These are phyloP conservation scores for Cylindrodendrum hubeiense DNA, from an alignment of 2,329 filamentous ascomycete genomes.

Conservation along the genomic window DNA sequence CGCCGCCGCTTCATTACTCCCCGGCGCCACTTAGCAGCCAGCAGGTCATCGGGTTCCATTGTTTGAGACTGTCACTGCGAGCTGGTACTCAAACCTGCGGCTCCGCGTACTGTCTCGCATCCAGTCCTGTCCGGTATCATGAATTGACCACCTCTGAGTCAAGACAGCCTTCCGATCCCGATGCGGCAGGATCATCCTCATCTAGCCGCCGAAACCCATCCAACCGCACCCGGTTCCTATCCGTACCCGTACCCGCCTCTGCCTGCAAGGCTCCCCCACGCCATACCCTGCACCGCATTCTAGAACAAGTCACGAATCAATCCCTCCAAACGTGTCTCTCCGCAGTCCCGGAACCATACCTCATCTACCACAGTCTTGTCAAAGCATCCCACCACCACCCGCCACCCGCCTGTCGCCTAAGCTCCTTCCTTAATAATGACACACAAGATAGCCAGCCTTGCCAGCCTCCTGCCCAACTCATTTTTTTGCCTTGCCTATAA, in stretches of 20 bases:
- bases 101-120: conserved; percentile 26
- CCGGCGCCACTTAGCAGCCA: not conserved
- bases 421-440: not conserved
- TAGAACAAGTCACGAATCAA: conserved; percentile 32
- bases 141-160: conserved; percentile 24
- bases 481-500: not conserved
- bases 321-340: not conserved
- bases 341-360: conserved; percentile 1
- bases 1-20: not conserved
- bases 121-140: conserved; percentile 13
- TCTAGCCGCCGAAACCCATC: conserved; percentile 21
- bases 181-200: conserved; percentile 31
- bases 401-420: not conserved
- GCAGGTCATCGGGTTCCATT: not conserved
- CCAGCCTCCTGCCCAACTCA: not conserved
- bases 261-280: conserved; percentile 8
- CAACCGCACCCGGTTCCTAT: conserved; percentile 8
- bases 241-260: conserved; percentile 14
- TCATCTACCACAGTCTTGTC: conserved; percentile 11
- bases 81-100: conserved; percentile 21
- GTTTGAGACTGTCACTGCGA: not conserved
- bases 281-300: conserved; percentile 23
- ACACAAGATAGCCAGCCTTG: not conserved
- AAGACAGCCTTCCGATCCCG: conserved; percentile 17
- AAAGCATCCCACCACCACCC: not conserved